Conservation (phyloP, 2,329 filamentous ascomycete species). For the Ophiosphaerella narmari region DNA sequence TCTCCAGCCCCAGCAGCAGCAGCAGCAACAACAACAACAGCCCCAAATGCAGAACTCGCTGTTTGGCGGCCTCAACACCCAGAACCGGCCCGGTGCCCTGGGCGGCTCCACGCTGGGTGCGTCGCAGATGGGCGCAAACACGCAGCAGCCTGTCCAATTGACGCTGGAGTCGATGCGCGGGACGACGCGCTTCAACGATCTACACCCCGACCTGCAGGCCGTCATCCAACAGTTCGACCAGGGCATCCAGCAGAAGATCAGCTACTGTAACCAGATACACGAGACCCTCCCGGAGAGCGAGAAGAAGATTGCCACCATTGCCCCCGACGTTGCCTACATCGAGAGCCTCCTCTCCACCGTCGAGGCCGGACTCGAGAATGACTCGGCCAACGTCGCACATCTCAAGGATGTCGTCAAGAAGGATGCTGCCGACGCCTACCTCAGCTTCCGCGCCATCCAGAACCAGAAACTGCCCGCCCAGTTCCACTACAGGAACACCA, state of each 20-base stretch:
- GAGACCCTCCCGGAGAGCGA: constrained; percentile 66
- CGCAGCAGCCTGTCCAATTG: constrained; percentile 38
- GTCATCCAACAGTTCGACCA: constrained; percentile 78
- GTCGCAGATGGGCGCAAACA: constrained; percentile 31
- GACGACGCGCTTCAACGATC: constrained; percentile 90
- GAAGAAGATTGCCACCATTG: constrained; percentile 66
- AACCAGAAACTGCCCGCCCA: constrained; percentile 72
- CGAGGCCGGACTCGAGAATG: constrained; percentile 65
- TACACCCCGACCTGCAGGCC: constrained; percentile 79
- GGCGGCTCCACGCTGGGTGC: constrained; percentile 29
- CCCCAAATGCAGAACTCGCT: constrained; percentile 37
- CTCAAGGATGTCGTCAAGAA: constrained; percentile 63
- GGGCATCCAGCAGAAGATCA: constrained; percentile 78
- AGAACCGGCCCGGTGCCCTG: constrained; percentile 32
- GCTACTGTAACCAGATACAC: constrained; percentile 75
- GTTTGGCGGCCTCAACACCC: constrained; percentile 39
- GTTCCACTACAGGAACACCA: constrained; percentile 60
- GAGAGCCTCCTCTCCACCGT: constrained; percentile 65
- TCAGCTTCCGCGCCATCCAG: constrained; percentile 74
- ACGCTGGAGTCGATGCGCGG: constrained; percentile 70
- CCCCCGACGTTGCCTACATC: constrained; percentile 68
- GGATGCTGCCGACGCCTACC: constrained; percentile 71
- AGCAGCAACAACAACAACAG: constrained; percentile 31
- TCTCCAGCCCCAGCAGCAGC: constrained; percentile 36
- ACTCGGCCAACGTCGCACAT: constrained; percentile 63